Base-by-base conservation (phyloP, 192 early-diverging fungal genomes). In the Umbelopsis sp. region DNA sequence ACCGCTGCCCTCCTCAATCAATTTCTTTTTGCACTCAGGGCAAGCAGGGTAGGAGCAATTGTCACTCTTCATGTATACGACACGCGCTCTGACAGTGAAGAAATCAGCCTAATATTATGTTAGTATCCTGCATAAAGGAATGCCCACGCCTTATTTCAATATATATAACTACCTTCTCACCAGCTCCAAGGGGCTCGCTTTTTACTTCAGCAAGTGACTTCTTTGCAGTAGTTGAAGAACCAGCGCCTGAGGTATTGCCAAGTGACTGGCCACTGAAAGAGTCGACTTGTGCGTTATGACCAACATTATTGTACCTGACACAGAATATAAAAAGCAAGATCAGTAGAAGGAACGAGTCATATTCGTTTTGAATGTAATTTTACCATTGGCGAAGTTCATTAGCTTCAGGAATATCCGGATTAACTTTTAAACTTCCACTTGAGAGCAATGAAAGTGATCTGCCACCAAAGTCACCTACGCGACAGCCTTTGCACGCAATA, bases 11-110 rank as follows among this genome's bases (percentile, higher is more conserved):
- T 89, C 87, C 47, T 93, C 87, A 3, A 73, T 84, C 25, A 97
- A 88, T 86, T 98, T 99, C 78, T 98, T 98, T 78, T 87, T 92
- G 81, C 97, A 99, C 1, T 76, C 81, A 10, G 90, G 91, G 76
- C 98, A 99, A 9, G 91, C 93, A 16, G 98, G 91, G 69, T 99
- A 99, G 41, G 78, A 83, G 58, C 89, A 77, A 72, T 84, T 88
- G 20, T 91, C 88, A 44, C 78, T 76, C 64, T 87, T 89, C 77
- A 98, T 89, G 76, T 85, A 95, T 18, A 82, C 83, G 66, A 98
- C 83, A 1, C 89, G 90, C 3, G 76, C 95, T 64, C 86, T 88
- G 37, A 87, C 69, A 27, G 75, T 83, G 72, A 97, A 94, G 78
- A 82, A 96, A 55, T 96, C 89, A 48, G 87, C 70, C 79, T 92